These are phyloP conservation scores for Colletotrichum gigasporum DNA, from an alignment of 2,329 filamentous ascomycete genomes.

Conservation along the genomic window DNA sequence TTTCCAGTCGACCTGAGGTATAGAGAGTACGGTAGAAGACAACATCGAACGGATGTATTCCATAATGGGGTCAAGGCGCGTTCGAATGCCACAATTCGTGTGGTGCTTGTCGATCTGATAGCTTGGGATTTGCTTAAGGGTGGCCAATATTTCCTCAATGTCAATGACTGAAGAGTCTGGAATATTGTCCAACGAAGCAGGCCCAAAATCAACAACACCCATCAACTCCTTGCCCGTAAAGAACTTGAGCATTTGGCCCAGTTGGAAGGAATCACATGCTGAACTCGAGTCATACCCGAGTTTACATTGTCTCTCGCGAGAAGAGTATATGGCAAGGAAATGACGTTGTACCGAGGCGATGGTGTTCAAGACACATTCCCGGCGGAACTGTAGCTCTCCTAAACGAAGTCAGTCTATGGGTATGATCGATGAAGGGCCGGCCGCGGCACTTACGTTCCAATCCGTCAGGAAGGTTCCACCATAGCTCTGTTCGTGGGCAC, in stretches of 20 bases:
- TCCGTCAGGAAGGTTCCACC: slow-evolving; percentile 78
- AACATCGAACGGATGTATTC: slow-evolving; percentile 71
- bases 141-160: slow-evolving; percentile 67
- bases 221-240: slow-evolving; percentile 70
- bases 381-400: slow-evolving; percentile 74
- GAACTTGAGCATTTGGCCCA: slow-evolving; percentile 81
- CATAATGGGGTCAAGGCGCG: slow-evolving; percentile 71
- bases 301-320: slow-evolving; percentile 73
- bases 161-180: slow-evolving; percentile 66
- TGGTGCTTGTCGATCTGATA: slow-evolving; percentile 82
- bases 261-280: slow-evolving; percentile 80
- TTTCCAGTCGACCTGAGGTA: slow-evolving; percentile 58
- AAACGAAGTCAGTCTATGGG: not conserved
- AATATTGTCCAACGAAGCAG: slow-evolving; percentile 53
- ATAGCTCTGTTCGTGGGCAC: slow-evolving; percentile 54
- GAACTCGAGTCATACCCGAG: slow-evolving; percentile 78
- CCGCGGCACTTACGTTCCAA: slow-evolving; percentile 66
- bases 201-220: slow-evolving; percentile 65
- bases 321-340: slow-evolving; percentile 74
- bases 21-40: slow-evolving; percentile 53
- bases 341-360: slow-evolving; percentile 75
- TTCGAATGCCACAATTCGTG: slow-evolving; percentile 76
- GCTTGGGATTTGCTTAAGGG: slow-evolving; percentile 71
- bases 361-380: slow-evolving; percentile 73
- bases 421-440: not conserved